A percentile compares a stretch with the other conserved stretches of the same genome.
Evolutionary conservation across 371 early-diverging fungal genomes (phyloP).

Genomic region (Nosema muscidifuracis): DNA sequence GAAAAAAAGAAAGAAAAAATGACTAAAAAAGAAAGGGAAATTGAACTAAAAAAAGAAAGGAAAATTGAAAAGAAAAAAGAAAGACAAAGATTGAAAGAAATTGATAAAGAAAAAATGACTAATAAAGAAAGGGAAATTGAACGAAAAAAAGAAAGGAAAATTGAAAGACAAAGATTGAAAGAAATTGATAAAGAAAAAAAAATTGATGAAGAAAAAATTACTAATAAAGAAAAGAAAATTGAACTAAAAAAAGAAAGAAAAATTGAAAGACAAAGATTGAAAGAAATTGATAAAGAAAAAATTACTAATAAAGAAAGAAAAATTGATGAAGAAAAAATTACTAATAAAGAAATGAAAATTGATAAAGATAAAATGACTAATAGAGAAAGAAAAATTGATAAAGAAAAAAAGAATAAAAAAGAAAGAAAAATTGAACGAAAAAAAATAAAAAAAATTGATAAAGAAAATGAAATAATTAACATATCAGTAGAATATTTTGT

Average conservation of each 20-base stretch:
- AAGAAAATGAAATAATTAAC: neutral
- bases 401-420: neutral
- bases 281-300: neutral
- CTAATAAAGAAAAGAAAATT: neutral
- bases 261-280: neutral
- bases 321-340: neutral
- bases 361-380: too few species aligned
- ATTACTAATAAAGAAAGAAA: neutral
- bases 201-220: neutral
- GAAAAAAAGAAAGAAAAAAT: neutral
- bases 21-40: neutral
- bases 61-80: too few species aligned
- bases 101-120: neutral
- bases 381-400: neutral
- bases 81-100: neutral
- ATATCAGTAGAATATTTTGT: slow-evolving; percentile 29
- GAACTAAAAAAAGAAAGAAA: neutral
- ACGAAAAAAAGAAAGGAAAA: neutral
- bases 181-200: neutral
- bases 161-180: neutral
- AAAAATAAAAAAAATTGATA: neutral
- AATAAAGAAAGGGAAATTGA: neutral
- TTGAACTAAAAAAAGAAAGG: neutral
- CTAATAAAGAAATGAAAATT: too few species aligned
- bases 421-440: neutral